phyloP scores from a whole-genome alignment of 352 stramenopile genomes.

The Phytophthora pinifolia region DNA sequence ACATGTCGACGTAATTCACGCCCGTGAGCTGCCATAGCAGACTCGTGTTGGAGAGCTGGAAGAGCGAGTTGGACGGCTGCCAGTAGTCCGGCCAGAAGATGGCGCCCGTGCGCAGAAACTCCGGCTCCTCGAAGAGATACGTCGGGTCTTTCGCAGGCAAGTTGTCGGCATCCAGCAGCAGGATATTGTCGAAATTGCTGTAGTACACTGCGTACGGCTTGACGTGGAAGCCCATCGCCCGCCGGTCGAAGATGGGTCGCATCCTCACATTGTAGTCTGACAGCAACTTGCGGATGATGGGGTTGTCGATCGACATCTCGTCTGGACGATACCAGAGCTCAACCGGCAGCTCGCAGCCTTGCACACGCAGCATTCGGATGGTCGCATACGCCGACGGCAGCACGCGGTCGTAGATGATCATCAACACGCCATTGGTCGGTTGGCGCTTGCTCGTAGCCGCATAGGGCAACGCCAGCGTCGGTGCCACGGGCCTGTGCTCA shows the following conservation, averaged over 20 bases:
- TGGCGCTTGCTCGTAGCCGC: slow-evolving; percentile 43
- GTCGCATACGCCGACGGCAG: slow-evolving; percentile 76
- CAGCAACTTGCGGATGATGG: slow-evolving; percentile 71
- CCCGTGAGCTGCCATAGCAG: slow-evolving; percentile 79
- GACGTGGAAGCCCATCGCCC: slow-evolving; percentile 75
- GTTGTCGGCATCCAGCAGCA: slow-evolving; percentile 86
- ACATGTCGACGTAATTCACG: slow-evolving; percentile 75
- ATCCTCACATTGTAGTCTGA: slow-evolving; percentile 74
- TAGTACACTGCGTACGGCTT: slow-evolving; percentile 89
- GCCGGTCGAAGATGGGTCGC: slow-evolving; percentile 77
- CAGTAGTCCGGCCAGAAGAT: slow-evolving; percentile 89
- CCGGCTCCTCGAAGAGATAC: slow-evolving; percentile 81
- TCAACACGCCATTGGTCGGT: slow-evolving; percentile 72
- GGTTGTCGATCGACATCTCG: slow-evolving; percentile 85
- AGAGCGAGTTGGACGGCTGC: slow-evolving; percentile 81
- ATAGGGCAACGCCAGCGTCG: slow-evolving; percentile 61
- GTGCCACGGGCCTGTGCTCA: slow-evolving; percentile 65
- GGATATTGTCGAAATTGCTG: slow-evolving; percentile 81
- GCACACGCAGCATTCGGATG: slow-evolving; percentile 74
- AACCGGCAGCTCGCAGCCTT: slow-evolving; percentile 74
- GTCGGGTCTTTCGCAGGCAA: slow-evolving; percentile 77
- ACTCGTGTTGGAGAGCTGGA: slow-evolving; percentile 73
- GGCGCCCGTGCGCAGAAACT: slow-evolving; percentile 72
- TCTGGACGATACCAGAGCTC: slow-evolving; percentile 87
- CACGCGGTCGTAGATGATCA: slow-evolving; percentile 87